Conservation (phyloP, 169 alveolate species). For the Theileria orientalis region DNA sequence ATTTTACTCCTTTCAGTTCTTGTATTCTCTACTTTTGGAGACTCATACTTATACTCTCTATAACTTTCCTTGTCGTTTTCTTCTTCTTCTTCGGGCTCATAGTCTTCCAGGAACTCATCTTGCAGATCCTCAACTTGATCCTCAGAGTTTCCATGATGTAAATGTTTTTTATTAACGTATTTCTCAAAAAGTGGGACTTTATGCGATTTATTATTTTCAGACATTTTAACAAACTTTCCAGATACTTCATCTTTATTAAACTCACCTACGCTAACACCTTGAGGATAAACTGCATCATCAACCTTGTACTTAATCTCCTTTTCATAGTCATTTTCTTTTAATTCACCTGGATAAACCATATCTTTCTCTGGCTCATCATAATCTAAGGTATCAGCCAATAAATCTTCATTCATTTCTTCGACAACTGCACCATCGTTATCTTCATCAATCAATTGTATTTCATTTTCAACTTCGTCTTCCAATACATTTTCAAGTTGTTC, state of each 20-base stretch:
- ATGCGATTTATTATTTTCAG: not conserved
- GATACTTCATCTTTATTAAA: no score
- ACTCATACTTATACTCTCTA: not conserved
- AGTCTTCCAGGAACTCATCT: conserved; percentile 34
- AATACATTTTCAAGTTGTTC: not conserved
- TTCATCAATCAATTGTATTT: not conserved
- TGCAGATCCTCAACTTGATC: conserved; percentile 31
- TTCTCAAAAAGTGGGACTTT: no score
- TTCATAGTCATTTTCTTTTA: not conserved
- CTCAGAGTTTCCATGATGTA: not conserved
- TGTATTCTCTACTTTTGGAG: not conserved
- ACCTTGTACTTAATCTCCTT: not conserved
- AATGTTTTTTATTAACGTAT: not conserved
- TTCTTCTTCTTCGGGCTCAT: conserved; percentile 11
- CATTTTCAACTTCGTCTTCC: not conserved
- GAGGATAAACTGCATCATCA: not conserved
- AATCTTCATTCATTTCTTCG: no score
- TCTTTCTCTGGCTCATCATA: no score
- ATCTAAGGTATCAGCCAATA: no score
- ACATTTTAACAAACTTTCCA: no score
- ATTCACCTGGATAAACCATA: no score
- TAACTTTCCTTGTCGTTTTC: no score
- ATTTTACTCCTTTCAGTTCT: not conserved
- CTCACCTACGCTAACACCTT: no score
- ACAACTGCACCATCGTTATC: no score